Conservation (phyloP, 1,284 basidiomycete genomes). For the Volvariella volvacea region DNA sequence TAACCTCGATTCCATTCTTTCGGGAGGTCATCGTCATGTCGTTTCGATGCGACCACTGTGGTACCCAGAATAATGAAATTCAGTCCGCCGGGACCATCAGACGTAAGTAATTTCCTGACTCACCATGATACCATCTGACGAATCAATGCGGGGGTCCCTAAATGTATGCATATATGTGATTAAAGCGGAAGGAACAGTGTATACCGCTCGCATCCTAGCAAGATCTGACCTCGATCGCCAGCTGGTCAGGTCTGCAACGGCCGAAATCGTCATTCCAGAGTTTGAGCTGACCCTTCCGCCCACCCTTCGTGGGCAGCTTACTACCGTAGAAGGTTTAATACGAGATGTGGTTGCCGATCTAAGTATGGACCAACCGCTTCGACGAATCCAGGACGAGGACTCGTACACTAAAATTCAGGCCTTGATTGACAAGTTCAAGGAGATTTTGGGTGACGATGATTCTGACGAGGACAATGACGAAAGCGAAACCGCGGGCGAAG, state of each 20-base stretch:
- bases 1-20: conserved; percentile 97
- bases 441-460: conserved; percentile 62
- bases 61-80: conserved; percentile 88
- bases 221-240: conserved; percentile 87
- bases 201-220: conserved; percentile 78
- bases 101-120: conserved; percentile 41
- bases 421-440: conserved; percentile 65
- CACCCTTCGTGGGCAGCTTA: conserved; percentile 84
- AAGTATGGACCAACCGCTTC: conserved; percentile 78
- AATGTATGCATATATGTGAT: neutral
- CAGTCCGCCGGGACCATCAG: conserved; percentile 88
- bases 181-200: conserved; percentile 61
- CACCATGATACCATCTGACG: neutral
- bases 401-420: conserved; percentile 75
- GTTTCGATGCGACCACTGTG: conserved; percentile 94
- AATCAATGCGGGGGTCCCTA: neutral
- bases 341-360: conserved; percentile 85
- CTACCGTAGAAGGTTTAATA: conserved; percentile 92
- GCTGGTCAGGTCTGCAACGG: conserved; percentile 85
- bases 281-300: conserved; percentile 89
- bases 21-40: conserved; percentile 94
- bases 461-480: conserved; percentile 39
- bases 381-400: conserved; percentile 77
- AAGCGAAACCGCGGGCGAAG: conserved; percentile 9
- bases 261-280: conserved; percentile 83